These are phyloP conservation scores for Colletotrichum spaethianum DNA, from an alignment of 2,329 filamentous ascomycete species.

Conservation along the genomic window DNA sequence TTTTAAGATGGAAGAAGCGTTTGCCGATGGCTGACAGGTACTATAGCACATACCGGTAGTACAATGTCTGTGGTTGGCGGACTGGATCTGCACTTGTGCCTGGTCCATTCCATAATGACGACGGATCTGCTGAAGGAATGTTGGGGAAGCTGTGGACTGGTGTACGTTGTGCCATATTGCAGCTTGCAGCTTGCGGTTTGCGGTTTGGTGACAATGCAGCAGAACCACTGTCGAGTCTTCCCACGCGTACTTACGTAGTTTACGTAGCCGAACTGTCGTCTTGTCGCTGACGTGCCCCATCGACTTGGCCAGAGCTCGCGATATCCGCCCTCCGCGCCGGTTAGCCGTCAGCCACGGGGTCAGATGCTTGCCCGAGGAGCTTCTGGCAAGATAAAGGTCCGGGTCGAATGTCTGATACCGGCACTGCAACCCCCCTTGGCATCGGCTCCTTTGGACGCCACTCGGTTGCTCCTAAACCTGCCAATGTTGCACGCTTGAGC, in stretches of 20 bases:
- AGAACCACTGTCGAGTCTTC: not conserved
- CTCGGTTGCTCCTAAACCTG: not conserved
- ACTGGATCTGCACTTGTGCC: not conserved
- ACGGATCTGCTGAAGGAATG: not conserved
- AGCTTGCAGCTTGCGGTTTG: not conserved
- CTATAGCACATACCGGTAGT: not conserved
- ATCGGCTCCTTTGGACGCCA: not conserved
- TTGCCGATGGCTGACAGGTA: constrained; percentile 37
- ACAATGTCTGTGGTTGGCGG: not conserved
- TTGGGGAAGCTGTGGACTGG: not conserved
- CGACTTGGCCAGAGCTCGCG: not conserved
- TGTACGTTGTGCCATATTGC: not conserved
- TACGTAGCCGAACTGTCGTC: too few species aligned
- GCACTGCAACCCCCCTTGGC: not conserved
- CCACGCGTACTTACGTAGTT: too few species aligned
- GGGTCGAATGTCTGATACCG: not conserved
- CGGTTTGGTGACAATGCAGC: not conserved
- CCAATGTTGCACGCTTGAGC: not conserved
- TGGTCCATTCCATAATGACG: not conserved
- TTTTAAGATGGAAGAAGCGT: constrained; percentile 43
- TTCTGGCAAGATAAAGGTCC: not conserved
- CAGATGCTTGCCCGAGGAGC: not conserved
- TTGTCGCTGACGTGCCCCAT: constrained; percentile 6
- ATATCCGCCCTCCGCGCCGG: constrained; percentile 19
- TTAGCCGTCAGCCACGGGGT: not conserved